Evolutionary conservation across 768 basidiomycete genomes (phyloP), one percentile per base, ranked within the genome.

Genomic region (Lepiota brunneoincarnata): DNA sequence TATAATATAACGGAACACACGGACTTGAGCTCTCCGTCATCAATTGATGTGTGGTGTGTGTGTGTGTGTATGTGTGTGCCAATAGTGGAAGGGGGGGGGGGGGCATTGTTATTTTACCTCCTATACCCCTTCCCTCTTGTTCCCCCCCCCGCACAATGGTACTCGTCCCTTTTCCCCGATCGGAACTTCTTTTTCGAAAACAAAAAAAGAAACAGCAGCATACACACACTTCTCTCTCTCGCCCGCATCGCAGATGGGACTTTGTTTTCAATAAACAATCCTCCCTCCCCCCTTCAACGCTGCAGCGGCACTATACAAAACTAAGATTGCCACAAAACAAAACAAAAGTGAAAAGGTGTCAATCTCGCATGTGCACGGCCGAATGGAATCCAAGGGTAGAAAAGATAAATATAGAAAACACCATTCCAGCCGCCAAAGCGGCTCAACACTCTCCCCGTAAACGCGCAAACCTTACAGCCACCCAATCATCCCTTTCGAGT

Each of bases 171-270:
- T 70, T 28, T 28, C 7, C 26, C 70, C 71, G 71, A 73, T 74
- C 72, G 72, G 72, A 74, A 70, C 63, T 74, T 72, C 71, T 69
- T 67, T 71, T 67, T 68, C 59, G 63, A 66, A 66, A 54, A 54
- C 26, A 39, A 40, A 40, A 31, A 36, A 31, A 46, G 21, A 36
- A 43, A 50, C 23, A 43, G 47, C 50, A 57, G 36, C 45, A 58
- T 53, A 55, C 54, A 35, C 40, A 34, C 54, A 55, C 45, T n/a
- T n/a, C n/a, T n/a, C n/a, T n/a, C n/a, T n/a, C n/a, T n/a, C n/a
- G n/a, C n/a, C n/a, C n/a, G n/a, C n/a, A n/a, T n/a, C n/a, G n/a
- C 51, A 36, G 31, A 11, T 18, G 11, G 39, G 39, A 40, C 18
- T 17, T 17, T 18, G 17, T 11, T 17, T 18, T 40, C 39, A 21